Percentiles rank a stretch among this genome's conserved stretches.
Evolutionary conservation across 805 yeast genomes (phyloP).

Genomic region (Ogataea naganishii): DNA sequence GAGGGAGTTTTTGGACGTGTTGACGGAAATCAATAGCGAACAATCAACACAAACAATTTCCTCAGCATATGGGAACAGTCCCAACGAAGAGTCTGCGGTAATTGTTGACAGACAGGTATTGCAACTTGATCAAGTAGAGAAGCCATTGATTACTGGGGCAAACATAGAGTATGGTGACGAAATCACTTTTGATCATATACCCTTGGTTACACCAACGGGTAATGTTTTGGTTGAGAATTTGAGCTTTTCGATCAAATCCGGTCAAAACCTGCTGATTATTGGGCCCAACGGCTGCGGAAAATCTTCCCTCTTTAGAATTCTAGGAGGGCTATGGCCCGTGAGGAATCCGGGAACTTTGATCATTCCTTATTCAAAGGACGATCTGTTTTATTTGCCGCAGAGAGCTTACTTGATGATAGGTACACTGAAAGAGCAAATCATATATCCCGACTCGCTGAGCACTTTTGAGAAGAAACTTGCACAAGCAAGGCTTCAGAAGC

Average conservation of each 20-base stretch:
- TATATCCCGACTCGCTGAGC: conserved; percentile 70
- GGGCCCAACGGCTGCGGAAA: conserved; percentile 98
- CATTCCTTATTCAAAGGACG: conserved; percentile 56
- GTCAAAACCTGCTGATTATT: conserved; percentile 79
- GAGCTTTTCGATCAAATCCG: conserved; percentile 65
- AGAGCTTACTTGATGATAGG: conserved; percentile 81
- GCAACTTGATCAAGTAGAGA: conserved; percentile 5
- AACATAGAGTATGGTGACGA: conserved; percentile 41
- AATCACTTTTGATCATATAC: conserved; percentile 65
- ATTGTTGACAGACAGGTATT: background rate
- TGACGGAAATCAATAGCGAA: conserved; percentile 39
- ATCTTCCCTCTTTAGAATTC: conserved; percentile 80
- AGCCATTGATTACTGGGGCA: conserved; percentile 22
- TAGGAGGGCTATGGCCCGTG: conserved; percentile 93
- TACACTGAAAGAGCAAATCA: conserved; percentile 76
- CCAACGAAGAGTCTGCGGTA: background rate
- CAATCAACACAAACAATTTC: conserved; percentile 5
- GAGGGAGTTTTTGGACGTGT: conserved; percentile 55
- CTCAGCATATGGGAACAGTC: background rate
- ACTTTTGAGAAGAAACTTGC: conserved; percentile 35
- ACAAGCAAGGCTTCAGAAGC: conserved; percentile 20
- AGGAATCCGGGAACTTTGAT: conserved; percentile 43
- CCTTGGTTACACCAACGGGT: conserved; percentile 80
- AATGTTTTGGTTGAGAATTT: conserved; percentile 61
- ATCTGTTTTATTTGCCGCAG: conserved; percentile 86